Base-by-base conservation (phyloP, 179 eudicot genomes). In the Actinidia arguta region DNA sequence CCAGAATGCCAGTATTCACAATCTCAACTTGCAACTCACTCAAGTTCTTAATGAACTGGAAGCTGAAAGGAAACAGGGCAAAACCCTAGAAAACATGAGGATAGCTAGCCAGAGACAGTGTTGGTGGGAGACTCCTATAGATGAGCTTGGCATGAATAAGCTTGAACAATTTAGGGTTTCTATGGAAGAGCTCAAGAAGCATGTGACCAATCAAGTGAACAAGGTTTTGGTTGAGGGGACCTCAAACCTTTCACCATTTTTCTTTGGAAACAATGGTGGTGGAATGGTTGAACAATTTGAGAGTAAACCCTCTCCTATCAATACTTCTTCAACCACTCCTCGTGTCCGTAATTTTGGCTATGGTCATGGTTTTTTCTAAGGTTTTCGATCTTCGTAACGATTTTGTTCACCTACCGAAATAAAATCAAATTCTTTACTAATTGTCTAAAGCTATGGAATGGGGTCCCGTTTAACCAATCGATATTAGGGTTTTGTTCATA, bases 111-210 rank as follows among this genome's bases (percentile, higher is more conserved):
- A 55, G 79, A 87, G 14, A 14, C 31, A 85, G 14, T 48, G 55
- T 54, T 87, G 88, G 93, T 86, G 89, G 91, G 87, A 90, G 16
- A 70, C 47, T 8, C 81, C 89, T 1, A 24, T 83, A 16, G 90
- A 90, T 4, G 81, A 81, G 25, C 82, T 85, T 1, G 75, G 47
- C 13, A 2, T 79, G 16, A 42, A 81, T 10, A 68, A 90, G 16
- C 86, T 87, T 36, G 72, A 73, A 55, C 85, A 79, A 10, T 24
- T 89, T 18, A 83, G 71, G 72, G 44, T 85, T 22, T 87, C 93
- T 18, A 79, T 92, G 90, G 86, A 90, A 14, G 92, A 89, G 78
- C 90, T 92, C 59, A 92, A 90, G 84, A 90, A 80, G 73, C 89
- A 67, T 16, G 71, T 87, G 27, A n/a, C 82, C 0, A 78, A 84